Conservation (phyloP, 441 rosid genomes). For the Corymbia calophylla region DNA sequence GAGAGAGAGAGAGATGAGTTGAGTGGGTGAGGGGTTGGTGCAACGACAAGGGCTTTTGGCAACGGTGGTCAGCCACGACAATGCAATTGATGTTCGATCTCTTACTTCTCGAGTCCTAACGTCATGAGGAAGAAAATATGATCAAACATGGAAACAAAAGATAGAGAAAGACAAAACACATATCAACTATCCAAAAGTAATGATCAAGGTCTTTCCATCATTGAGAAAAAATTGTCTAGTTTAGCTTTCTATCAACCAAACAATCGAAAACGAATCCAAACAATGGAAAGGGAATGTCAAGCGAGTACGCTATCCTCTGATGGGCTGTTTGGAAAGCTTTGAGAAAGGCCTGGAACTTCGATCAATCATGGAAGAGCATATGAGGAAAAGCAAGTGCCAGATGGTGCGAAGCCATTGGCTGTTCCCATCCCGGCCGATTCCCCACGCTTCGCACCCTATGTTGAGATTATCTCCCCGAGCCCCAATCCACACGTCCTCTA, state of each 20-base stretch:
- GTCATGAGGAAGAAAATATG: not conserved
- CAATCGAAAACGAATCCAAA: not conserved
- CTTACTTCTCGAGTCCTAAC: not conserved
- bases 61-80: not conserved
- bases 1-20: not conserved
- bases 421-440: not conserved
- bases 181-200: not conserved
- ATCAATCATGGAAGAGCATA: not conserved
- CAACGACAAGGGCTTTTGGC: not conserved
- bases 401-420: not conserved
- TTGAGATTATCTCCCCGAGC: not conserved
- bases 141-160: not conserved
- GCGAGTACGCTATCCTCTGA: not conserved
- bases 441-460: too few species aligned
- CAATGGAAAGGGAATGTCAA: too few species aligned
- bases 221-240: not conserved
- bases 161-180: not conserved
- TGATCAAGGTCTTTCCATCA: not conserved
- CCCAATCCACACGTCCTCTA: not conserved
- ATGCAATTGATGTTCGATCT: fast-evolving
- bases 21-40: not conserved
- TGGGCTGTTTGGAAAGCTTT: not conserved
- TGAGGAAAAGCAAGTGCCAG: not conserved
- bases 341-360: not conserved
- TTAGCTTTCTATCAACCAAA: not conserved